Conservation (phyloP, 345 rosid species). For the Moringa oleifera region DNA sequence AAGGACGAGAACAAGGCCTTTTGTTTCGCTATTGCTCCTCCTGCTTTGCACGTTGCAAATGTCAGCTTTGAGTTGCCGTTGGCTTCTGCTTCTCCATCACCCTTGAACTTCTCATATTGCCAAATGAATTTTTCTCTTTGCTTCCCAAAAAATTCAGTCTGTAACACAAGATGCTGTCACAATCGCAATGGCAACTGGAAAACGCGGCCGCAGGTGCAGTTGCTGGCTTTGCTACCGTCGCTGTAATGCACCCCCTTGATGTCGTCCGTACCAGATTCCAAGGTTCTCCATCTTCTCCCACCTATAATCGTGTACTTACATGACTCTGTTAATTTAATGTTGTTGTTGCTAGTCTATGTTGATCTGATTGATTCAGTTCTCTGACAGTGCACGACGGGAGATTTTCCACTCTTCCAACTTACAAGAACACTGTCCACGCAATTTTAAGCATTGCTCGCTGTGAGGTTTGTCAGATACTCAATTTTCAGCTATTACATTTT, state of each 20-base stretch:
- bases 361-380: constrained; percentile 6
- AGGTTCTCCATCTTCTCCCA: constrained; percentile 33
- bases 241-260: constrained; percentile 83
- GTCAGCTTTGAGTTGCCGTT: too few relatives aligned
- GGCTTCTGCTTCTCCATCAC: too few relatives aligned
- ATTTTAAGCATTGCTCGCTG: constrained; percentile 63
- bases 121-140: background rate
- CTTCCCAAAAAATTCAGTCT: background rate
- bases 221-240: constrained; percentile 87
- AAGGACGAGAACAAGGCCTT: too few relatives aligned
- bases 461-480: constrained; percentile 40
- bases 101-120: background rate
- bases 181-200: constrained; percentile 68
- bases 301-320: background rate
- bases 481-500: background rate
- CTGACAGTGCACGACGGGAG: constrained; percentile 82
- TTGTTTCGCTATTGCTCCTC: too few relatives aligned
- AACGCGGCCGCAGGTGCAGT: constrained; percentile 81
- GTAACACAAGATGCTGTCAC: background rate
- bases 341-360: constrained; percentile 1
- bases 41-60: too few relatives aligned
- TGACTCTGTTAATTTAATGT: background rate
- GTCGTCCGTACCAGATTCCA: constrained; percentile 92
- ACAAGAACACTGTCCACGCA: constrained; percentile 82
- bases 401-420: constrained; percentile 50